Base-by-base conservation (phyloP, 2,329 filamentous ascomycete species). In the Pochonia chlamydosporia region DNA sequence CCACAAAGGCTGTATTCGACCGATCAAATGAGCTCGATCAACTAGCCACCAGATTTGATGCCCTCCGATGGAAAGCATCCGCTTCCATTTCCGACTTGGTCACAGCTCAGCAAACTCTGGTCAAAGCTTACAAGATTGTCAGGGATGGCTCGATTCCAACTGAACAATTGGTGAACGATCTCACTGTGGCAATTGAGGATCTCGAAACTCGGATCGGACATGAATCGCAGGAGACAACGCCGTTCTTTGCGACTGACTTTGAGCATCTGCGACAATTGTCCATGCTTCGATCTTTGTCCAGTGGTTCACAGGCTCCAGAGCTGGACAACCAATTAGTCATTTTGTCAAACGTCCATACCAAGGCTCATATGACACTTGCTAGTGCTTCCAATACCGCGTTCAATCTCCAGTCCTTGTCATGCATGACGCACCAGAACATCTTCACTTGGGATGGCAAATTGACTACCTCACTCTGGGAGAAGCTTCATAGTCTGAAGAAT, bases 31-130 rank as follows among this genome's bases (percentile, higher is more conserved):
- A 75, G 31, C 68, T 86, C 56, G 75, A 82, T 52, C 66, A 67
- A 10, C 68, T 87, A 4, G 81, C 79, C 2, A 62, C 62, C 2
- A 71, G 79, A 43, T 85, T 87, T 48, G 83, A 87, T 60, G 61
- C 67, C 26, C 62, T 85, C 24, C 74, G 76, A 53, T 84, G 79
- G 81, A 80, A 73, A 56, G 72, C 74, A 2, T 68, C 72, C 20
- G 73, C 75, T 10, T 69, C 73, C 3, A 67, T 82, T 7, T 44
- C 64, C 2, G 78, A 79, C 24, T 65, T 85, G 10, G 67, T 72
- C 6, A 74, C 71, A 39, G 73, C 81, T 18, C 75, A 77, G 58
- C 64, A 65, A 13, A 76, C 79, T 1, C 69, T 85, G 16, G 69
- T 75, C 16, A 71, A 75, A 46, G 77, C 76, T 3, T 83, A 83